Evolutionary conservation across 768 basidiomycete species (phyloP).

Genomic region (Trametes gibbosa): DNA sequence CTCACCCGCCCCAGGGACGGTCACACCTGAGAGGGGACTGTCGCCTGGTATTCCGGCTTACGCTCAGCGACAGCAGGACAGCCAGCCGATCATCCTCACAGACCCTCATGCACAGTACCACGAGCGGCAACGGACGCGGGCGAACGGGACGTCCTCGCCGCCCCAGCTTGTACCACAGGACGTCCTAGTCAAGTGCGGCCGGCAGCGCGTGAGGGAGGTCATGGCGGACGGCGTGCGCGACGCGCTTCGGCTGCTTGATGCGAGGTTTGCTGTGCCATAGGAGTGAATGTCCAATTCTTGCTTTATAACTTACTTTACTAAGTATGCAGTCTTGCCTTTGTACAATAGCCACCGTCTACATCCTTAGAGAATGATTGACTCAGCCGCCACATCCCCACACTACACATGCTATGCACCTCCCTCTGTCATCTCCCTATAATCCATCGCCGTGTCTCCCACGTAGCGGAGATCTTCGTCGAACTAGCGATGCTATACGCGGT

Average conservation of each 20-base stretch:
- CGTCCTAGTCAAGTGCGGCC: conserved; percentile 60
- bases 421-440: neutral
- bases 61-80: conserved; percentile 21
- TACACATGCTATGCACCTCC: neutral
- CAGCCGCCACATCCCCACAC: neutral
- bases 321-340: conserved; percentile 3
- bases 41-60: conserved; percentile 30
- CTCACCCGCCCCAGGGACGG: conserved; percentile 49
- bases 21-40: conserved; percentile 45
- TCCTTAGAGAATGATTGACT: neutral
- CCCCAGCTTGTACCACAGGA: conserved; percentile 60
- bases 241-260: conserved; percentile 71
- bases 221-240: conserved; percentile 71
- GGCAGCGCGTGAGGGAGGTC: conserved; percentile 59
- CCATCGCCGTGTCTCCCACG: neutral
- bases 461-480: neutral
- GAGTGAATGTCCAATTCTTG: conserved; percentile 4
- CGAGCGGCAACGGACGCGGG: conserved; percentile 39
- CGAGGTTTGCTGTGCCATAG: conserved; percentile 29
- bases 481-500: neutral
- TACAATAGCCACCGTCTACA: conserved; percentile 1
- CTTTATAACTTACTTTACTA: conserved; percentile 16
- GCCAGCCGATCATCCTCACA: conserved; percentile 44
- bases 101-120: conserved; percentile 55
- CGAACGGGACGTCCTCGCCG: conserved; percentile 36